Conservation (phyloP, 2,329 filamentous ascomycete species). For the Paecilomyces variotii region DNA sequence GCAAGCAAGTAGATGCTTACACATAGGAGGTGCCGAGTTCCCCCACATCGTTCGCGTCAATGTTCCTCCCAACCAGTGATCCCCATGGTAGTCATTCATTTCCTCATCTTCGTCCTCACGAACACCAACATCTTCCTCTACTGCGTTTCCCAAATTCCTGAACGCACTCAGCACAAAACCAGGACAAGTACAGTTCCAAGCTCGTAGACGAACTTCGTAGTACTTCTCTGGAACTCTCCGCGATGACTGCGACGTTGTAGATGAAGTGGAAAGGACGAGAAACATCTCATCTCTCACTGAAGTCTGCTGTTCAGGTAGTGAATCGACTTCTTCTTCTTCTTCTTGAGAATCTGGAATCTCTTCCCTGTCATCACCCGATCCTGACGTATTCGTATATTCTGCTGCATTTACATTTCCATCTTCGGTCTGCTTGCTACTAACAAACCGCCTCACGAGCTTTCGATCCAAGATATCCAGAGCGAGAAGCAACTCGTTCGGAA, state of each 20-base stretch:
- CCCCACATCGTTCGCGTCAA: conserved; percentile 15
- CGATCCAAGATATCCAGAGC: conserved; percentile 84
- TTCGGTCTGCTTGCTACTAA: conserved; percentile 13
- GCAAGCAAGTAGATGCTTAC: conserved; percentile 86
- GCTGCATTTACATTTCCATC: not conserved
- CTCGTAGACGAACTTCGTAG: conserved; percentile 64
- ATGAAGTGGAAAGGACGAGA: conserved; percentile 55
- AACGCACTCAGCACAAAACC: conserved; percentile 72
- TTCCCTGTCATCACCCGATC: not conserved
- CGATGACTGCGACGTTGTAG: conserved; percentile 15
- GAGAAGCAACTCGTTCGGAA: conserved; percentile 71
- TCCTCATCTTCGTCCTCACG: conserved; percentile 9
- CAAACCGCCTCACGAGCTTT: conserved; percentile 56
- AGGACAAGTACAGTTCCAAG: conserved; percentile 88
- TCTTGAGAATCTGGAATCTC: conserved; percentile 2
- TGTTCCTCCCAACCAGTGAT: conserved; percentile 32
- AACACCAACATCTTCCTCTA: not conserved
- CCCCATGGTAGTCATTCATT: conserved; percentile 2
- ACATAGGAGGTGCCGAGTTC: conserved; percentile 41
- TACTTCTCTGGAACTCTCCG: conserved; percentile 18
- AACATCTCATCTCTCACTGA: conserved; percentile 37
- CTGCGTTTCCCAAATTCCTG: conserved; percentile 28
- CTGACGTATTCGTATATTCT: not conserved
- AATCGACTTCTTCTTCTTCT: not conserved
- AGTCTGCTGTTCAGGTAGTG: conserved; percentile 1